Evolutionary conservation across 2,329 filamentous ascomycete genomes (phyloP).

Genomic region (Ophiostoma populinum): DNA sequence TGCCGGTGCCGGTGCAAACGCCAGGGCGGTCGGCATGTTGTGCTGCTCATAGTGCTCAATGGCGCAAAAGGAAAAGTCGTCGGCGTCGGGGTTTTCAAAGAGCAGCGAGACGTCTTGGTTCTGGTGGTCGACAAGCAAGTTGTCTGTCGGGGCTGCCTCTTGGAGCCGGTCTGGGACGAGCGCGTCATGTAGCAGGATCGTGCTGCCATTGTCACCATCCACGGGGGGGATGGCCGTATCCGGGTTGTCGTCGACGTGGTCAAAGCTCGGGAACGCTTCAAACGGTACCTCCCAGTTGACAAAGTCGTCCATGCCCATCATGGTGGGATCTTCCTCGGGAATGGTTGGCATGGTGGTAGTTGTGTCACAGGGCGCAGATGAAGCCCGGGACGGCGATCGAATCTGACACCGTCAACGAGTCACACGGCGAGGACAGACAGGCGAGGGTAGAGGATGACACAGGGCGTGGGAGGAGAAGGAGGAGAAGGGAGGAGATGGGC

Average conservation of each 20-base stretch:
- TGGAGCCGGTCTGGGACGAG: no score
- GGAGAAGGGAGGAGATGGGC: background rate
- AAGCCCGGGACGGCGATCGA: background rate
- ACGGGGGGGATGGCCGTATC: no score
- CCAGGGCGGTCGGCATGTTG: slow-evolving; percentile 17
- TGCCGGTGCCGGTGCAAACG: no score
- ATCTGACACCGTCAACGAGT: no score
- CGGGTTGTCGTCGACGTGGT: slow-evolving; percentile 10
- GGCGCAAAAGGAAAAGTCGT: slow-evolving; percentile 42
- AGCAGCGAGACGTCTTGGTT: slow-evolving; percentile 25
- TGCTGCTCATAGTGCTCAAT: slow-evolving; percentile 35
- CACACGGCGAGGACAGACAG: background rate
- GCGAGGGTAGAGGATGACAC: background rate
- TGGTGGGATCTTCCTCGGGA: slow-evolving; percentile 16
- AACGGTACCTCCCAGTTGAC: slow-evolving; percentile 42
- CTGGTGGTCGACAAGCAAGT: slow-evolving; percentile 3
- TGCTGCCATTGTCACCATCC: slow-evolving; percentile 14
- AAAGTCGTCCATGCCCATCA: slow-evolving; percentile 36
- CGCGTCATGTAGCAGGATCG: slow-evolving; percentile 9
- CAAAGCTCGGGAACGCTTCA: background rate
- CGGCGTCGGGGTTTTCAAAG: slow-evolving; percentile 36
- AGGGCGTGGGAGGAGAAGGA: background rate
- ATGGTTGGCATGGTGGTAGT: slow-evolving; percentile 8
- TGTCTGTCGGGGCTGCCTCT: no score
- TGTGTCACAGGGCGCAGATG: slow-evolving; percentile 4